Percentiles rank a stretch among this genome's conserved stretches.
These are phyloP conservation scores for Penicillium sp. DNA, from an alignment of 2,329 filamentous ascomycete species.

Conservation along the genomic window DNA sequence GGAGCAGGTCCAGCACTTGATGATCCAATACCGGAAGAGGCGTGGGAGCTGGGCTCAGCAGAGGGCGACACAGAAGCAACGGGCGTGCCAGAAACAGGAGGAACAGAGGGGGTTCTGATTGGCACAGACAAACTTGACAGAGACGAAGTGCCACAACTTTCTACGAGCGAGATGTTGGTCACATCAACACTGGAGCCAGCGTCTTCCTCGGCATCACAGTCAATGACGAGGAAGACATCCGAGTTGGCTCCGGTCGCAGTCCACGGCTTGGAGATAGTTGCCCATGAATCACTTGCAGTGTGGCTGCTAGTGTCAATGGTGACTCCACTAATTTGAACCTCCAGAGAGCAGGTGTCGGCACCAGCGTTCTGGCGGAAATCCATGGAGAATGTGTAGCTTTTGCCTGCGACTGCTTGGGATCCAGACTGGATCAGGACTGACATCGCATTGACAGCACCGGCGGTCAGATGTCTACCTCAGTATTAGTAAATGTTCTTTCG, in stretches of 20 bases:
- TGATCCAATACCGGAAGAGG: background rate
- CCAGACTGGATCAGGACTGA: background rate
- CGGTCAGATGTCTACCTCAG: background rate
- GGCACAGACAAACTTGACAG: background rate
- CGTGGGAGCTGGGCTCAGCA: background rate
- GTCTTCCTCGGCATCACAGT: background rate
- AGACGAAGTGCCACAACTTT: background rate
- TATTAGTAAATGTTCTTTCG: background rate
- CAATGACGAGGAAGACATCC: background rate
- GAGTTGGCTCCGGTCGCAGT: background rate
- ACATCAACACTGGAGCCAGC: background rate
- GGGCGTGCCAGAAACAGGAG: background rate
- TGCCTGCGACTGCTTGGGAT: background rate
- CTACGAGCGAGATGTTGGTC: background rate
- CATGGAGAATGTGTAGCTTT: constrained; percentile 1
- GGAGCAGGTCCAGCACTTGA: background rate
- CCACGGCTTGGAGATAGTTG: constrained; percentile 1
- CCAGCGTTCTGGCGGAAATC: background rate
- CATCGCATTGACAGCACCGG: background rate
- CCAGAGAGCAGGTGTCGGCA: background rate
- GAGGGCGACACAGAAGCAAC: background rate
- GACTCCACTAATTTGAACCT: background rate
- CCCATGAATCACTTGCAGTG: background rate
- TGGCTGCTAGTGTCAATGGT: background rate
- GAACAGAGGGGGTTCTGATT: background rate